Evolutionary conservation across 306 rosid species (phyloP).

Genomic region (Parietaria judaica): DNA sequence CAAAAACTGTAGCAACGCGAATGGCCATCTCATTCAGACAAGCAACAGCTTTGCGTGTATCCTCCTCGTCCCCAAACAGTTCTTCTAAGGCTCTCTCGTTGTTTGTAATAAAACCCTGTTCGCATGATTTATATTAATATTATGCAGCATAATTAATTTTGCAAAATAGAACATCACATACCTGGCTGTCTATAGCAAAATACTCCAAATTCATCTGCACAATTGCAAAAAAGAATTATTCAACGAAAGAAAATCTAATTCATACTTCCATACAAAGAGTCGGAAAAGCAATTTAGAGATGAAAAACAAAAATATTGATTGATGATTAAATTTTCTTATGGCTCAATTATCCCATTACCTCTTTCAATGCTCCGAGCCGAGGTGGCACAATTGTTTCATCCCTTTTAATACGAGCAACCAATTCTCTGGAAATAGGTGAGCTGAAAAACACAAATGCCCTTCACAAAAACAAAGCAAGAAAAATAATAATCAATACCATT

Average conservation of each 20-base stretch:
- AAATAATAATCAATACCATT: constrained; percentile 19
- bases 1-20: constrained; percentile 91
- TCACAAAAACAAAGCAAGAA: constrained; percentile 30
- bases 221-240: constrained; percentile 22
- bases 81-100: constrained; percentile 86
- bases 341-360: constrained; percentile 40
- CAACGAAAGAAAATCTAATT: not conserved
- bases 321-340: not conserved
- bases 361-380: constrained; percentile 78
- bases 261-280: not conserved
- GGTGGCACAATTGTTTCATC: constrained; percentile 49
- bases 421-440: constrained; percentile 66
- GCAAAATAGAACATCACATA: constrained; percentile 27
- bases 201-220: constrained; percentile 98
- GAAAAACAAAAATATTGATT: not conserved
- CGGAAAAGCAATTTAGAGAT: too few relatives aligned
- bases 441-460: constrained; percentile 98
- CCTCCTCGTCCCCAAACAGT: constrained; percentile 80
- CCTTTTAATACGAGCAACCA: constrained; percentile 65
- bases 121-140: not conserved
- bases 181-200: constrained; percentile 95
- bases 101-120: constrained; percentile 83
- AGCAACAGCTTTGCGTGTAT: constrained; percentile 49
- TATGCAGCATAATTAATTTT: not conserved
- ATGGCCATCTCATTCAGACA: constrained; percentile 76